These are phyloP conservation scores for Candida sp. DNA, from an alignment of 1,139 yeast species.

Conservation along the genomic window DNA sequence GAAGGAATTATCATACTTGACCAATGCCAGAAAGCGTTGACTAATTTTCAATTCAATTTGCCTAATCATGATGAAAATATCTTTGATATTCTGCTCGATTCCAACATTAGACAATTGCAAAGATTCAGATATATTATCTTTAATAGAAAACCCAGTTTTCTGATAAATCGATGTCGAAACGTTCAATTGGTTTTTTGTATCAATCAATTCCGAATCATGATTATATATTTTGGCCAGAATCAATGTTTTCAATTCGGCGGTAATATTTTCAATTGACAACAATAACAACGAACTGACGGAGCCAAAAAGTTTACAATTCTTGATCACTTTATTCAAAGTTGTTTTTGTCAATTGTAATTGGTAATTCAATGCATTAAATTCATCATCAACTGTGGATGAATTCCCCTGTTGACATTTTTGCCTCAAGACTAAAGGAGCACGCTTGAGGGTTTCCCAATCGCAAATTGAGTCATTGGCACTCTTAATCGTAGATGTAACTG, in stretches of 20 bases:
- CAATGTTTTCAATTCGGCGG: neutral
- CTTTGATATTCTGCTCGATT: constrained; percentile 15
- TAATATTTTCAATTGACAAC: constrained; percentile 8
- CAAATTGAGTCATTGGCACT: constrained; percentile 6
- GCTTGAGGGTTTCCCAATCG: constrained; percentile 25
- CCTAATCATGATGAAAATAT: constrained; percentile 17
- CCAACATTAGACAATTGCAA: neutral
- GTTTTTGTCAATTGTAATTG: constrained; percentile 6
- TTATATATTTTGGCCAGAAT: neutral
- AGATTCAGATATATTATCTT: constrained; percentile 8
- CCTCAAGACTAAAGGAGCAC: constrained; percentile 29
- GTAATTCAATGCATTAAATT: constrained; percentile 25
- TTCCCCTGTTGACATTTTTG: constrained; percentile 24
- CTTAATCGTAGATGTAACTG: neutral
- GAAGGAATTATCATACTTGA: constrained; percentile 32
- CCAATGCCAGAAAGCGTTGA: constrained; percentile 24
- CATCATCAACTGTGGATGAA: constrained; percentile 34
- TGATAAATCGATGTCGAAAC: neutral
- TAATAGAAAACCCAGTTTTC: constrained; percentile 11
- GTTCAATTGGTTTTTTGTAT: neutral
- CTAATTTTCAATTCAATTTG: constrained; percentile 25
- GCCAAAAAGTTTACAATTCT: constrained; percentile 12
- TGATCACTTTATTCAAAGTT: neutral
- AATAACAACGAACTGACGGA: constrained; percentile 9
- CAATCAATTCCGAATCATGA: neutral